Evolutionary conservation across 2,329 filamentous ascomycete genomes (phyloP).

Genomic region (Sarocladium strictum): DNA sequence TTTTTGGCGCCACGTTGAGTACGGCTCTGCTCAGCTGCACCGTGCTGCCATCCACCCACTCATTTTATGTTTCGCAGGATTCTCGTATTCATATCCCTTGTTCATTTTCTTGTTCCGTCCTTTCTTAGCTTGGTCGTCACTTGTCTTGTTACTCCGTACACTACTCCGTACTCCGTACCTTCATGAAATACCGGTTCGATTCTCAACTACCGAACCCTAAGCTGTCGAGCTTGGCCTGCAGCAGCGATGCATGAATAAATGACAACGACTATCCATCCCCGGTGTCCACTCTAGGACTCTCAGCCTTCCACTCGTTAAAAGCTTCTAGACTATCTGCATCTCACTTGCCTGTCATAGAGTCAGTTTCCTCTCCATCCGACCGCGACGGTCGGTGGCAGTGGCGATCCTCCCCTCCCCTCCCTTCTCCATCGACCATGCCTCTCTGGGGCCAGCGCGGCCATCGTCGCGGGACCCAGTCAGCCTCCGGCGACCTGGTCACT

Average conservation of each 20-base stretch:
- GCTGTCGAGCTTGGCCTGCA: background rate
- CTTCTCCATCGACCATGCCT: conserved; percentile 8
- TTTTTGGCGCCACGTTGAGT: background rate
- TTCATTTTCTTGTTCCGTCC: background rate
- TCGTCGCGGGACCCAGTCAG: conserved; percentile 8
- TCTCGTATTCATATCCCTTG: too few species aligned
- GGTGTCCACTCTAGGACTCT: background rate
- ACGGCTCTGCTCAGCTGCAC: background rate
- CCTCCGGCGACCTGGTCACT: conserved; percentile 25
- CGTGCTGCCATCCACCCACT: background rate
- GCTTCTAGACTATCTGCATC: background rate
- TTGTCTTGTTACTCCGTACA: too few species aligned
- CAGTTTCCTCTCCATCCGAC: background rate
- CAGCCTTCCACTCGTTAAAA: background rate
- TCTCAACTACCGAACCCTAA: background rate
- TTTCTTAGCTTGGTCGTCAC: background rate
- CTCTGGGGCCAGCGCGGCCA: conserved; percentile 14
- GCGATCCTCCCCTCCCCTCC: conserved; percentile 10
- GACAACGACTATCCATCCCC: background rate
- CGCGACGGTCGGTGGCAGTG: background rate
- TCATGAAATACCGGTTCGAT: too few species aligned
- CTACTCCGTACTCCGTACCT: too few species aligned
- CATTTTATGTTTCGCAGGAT: too few species aligned
- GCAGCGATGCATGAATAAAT: background rate
- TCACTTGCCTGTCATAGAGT: background rate